These are phyloP conservation scores for Solanum gandarillasii DNA, from an alignment of 257 asterid species.

Conservation along the genomic window DNA sequence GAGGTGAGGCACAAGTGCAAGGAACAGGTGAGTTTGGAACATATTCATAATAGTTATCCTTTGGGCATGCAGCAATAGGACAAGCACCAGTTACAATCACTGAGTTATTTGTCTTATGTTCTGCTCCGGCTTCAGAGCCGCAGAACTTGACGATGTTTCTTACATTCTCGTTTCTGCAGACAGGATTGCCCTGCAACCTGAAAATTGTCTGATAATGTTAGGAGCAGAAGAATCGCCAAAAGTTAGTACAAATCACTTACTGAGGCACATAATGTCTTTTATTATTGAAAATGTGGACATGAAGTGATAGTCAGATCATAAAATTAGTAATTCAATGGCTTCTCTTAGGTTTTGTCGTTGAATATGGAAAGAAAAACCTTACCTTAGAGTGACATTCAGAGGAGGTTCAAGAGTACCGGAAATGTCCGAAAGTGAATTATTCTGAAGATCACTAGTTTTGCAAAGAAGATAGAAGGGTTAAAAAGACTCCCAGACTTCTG, in stretches of 20 bases:
- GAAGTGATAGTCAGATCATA: background rate
- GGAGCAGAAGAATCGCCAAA: background rate
- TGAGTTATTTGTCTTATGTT: conserved; percentile 10
- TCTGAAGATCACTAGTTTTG: conserved; percentile 63
- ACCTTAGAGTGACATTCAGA: conserved; percentile 70
- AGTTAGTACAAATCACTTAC: background rate
- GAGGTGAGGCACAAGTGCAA: conserved; percentile 83
- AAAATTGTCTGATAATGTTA: background rate
- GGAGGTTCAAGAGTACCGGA: conserved; percentile 34
- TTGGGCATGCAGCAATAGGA: conserved; percentile 42
- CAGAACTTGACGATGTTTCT: conserved; percentile 32
- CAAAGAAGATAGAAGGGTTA: background rate
- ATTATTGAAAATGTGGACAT: background rate
- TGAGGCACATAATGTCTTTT: background rate
- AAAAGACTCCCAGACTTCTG: background rate
- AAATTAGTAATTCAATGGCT: background rate
- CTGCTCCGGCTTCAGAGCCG: conserved; percentile 36
- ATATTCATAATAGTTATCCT: conserved; percentile 14
- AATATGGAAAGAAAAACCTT: conserved; percentile 4
- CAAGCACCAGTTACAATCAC: conserved; percentile 20
- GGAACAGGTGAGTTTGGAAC: conserved; percentile 48
- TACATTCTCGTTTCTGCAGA: conserved; percentile 23
- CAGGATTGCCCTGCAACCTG: conserved; percentile 82
- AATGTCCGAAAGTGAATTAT: conserved; percentile 46
- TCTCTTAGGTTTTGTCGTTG: background rate